Evolutionary conservation across 2,329 filamentous ascomycete genomes (phyloP).

Genomic region (Pseudonectria foliicola): DNA sequence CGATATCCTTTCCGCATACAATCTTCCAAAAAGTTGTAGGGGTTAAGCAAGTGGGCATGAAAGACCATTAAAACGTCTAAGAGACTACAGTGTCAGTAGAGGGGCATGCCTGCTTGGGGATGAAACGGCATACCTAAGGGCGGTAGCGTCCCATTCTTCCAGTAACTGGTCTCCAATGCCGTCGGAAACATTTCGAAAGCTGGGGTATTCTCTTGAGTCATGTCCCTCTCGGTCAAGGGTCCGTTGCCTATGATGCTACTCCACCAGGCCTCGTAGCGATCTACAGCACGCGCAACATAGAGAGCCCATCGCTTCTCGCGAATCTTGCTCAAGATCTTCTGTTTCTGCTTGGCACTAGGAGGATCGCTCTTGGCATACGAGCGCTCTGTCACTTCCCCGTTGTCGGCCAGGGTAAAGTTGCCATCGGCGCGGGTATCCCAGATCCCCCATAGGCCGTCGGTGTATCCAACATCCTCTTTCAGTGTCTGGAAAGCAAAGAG

Average conservation of each 20-base stretch:
- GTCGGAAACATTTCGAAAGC: constrained; percentile 8
- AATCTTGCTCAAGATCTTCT: constrained; percentile 37
- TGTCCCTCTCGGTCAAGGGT: constrained; percentile 7
- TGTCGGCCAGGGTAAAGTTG: constrained; percentile 3
- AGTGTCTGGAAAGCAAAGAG: constrained; percentile 56
- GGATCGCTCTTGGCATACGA: constrained; percentile 1
- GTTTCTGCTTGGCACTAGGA: constrained; percentile 18
- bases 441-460: constrained; percentile 55
- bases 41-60: constrained; percentile 66
- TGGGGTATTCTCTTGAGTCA: neutral
- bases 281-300: constrained; percentile 55
- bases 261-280: constrained; percentile 59
- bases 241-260: constrained; percentile 4
- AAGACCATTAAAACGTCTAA: constrained; percentile 65
- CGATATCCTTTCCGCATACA: constrained; percentile 13
- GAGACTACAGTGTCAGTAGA: neutral
- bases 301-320: constrained; percentile 62
- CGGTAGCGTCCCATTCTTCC: constrained; percentile 11
- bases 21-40: constrained; percentile 38
- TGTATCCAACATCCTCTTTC: constrained; percentile 51
- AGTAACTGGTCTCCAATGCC: constrained; percentile 3
- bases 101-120: neutral
- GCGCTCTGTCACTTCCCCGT: constrained; percentile 10
- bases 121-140: constrained; percentile 13
- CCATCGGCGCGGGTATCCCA: constrained; percentile 33